A percentile compares a stretch with the other conserved stretches of the same genome.
These are phyloP conservation scores for Giardia duodenalis DNA, from an alignment of 208 protist species.

Conservation along the genomic window DNA sequence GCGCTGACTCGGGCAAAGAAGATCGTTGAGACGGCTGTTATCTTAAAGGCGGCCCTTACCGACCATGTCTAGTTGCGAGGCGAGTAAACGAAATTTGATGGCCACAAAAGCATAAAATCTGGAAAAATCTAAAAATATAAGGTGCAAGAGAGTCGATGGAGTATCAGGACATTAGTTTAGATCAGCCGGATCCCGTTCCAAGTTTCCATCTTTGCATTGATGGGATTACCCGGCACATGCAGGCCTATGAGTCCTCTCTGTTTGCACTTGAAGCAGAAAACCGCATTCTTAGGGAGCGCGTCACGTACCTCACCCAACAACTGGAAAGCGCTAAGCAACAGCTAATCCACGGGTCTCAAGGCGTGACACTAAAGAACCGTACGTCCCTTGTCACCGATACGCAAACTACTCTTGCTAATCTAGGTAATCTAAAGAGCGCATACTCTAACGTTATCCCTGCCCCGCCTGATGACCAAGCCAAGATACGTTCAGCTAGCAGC, in stretches of 20 bases:
- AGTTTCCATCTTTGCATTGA: neutral
- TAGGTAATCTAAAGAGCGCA: neutral
- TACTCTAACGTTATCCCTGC: too few species aligned
- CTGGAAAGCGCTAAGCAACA: neutral
- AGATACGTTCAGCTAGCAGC: too few species aligned
- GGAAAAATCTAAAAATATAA: neutral
- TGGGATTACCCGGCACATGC: neutral
- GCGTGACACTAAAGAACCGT: neutral
- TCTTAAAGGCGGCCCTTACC: neutral
- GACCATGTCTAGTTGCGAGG: neutral
- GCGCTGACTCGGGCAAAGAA: neutral
- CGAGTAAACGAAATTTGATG: too few species aligned
- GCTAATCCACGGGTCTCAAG: neutral
- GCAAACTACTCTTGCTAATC: neutral
- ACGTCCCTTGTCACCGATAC: neutral
- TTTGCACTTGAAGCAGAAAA: neutral
- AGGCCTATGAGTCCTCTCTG: neutral
- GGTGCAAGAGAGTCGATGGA: too few species aligned
- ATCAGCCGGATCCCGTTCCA: neutral
- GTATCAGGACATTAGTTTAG: neutral
- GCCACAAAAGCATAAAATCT: too few species aligned
- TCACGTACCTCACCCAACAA: neutral
- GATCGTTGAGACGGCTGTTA: neutral
- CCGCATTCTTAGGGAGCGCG: neutral
- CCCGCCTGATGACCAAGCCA: neutral